Percentiles rank a stretch among this genome's conserved stretches.
These are phyloP conservation scores for Musa balbisiana DNA, from an alignment of 202 grass and related monocot species.

Conservation along the genomic window DNA sequence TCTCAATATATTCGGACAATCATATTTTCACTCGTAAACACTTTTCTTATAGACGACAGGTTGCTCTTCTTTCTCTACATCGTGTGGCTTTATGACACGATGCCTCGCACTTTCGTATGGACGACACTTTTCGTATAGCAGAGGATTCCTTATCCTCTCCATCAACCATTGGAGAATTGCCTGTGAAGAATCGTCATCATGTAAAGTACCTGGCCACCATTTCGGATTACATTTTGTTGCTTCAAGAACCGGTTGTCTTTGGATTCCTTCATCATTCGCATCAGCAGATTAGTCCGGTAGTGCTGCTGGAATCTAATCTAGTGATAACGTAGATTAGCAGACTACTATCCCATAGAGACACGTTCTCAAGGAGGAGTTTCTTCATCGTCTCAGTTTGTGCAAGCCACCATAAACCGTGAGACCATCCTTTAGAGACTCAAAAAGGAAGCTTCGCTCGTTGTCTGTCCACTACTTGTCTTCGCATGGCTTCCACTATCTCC, in stretches of 20 bases:
- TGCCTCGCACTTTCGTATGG: background rate
- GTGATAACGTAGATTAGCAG: background rate
- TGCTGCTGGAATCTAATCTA: background rate
- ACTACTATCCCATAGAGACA: background rate
- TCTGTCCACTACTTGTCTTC: background rate
- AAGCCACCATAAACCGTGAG: background rate
- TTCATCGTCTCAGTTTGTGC: background rate
- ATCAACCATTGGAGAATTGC: background rate
- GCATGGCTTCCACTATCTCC: background rate
- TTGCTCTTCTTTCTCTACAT: no score
- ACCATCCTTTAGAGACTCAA: background rate
- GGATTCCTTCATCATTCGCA: background rate
- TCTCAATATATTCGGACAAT: background rate
- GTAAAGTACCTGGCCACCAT: background rate
- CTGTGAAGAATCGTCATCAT: background rate
- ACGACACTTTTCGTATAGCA: background rate
- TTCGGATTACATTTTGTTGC: background rate
- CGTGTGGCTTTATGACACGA: background rate
- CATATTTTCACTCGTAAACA: background rate
- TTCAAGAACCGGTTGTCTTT: background rate
- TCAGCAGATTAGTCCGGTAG: background rate
- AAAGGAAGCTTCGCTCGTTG: background rate
- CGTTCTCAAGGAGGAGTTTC: no score
- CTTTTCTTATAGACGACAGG: background rate
- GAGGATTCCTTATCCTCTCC: conserved; percentile 3